These are phyloP conservation scores for Globisporangium carolinianum DNA, from an alignment of 352 stramenopile genomes.

Conservation along the genomic window DNA sequence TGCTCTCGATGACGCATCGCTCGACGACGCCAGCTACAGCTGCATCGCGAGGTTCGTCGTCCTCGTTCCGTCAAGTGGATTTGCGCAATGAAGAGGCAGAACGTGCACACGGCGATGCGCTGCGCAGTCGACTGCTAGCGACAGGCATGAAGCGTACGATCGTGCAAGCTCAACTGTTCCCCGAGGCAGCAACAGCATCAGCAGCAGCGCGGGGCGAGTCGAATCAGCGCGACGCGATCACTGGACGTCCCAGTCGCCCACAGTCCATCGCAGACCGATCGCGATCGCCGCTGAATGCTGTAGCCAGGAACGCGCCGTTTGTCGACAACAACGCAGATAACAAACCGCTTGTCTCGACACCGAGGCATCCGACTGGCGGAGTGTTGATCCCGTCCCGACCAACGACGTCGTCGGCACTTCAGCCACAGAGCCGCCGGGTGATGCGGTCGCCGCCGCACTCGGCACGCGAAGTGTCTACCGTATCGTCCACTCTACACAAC, in stretches of 20 bases:
- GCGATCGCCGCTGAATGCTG: too few species aligned
- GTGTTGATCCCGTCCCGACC: conserved; percentile 49
- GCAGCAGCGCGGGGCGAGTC: neutral
- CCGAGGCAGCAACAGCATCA: conserved; percentile 6
- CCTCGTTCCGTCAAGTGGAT: neutral
- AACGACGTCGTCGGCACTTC: conserved; percentile 20
- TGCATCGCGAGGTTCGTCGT: neutral
- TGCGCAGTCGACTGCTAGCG: conserved; percentile 48
- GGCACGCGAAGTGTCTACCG: conserved; percentile 6
- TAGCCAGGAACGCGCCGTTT: too few species aligned
- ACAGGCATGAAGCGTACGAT: conserved; percentile 51
- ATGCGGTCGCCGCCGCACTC: conserved; percentile 13
- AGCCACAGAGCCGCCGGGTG: conserved; percentile 4
- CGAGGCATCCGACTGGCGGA: conserved; percentile 19
- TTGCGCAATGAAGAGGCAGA: conserved; percentile 4
- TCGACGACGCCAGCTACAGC: neutral
- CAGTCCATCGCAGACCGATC: neutral
- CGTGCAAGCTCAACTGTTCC: conserved; percentile 44
- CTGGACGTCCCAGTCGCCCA: neutral
- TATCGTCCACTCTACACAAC: neutral
- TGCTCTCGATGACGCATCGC: conserved; percentile 7
- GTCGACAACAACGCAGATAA: conserved; percentile 4
- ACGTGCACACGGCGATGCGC: conserved; percentile 2
- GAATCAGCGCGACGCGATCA: conserved; percentile 13
- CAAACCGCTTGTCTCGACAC: conserved; percentile 25